phyloP scores from a whole-genome alignment of 2,329 filamentous ascomycete species.

The Colletotrichum cereale region DNA sequence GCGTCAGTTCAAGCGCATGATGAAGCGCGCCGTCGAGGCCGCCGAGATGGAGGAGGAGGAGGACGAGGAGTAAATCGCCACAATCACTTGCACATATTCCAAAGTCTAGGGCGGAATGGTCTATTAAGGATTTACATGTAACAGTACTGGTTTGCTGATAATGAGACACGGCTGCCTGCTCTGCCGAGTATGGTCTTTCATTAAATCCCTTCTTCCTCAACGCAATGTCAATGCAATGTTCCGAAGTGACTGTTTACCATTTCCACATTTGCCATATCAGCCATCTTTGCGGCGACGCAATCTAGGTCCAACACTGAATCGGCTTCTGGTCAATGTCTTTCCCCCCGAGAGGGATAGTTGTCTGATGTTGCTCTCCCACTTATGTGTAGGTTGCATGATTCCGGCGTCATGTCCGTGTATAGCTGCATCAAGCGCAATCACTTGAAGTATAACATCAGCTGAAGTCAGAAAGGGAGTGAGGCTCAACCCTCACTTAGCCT shows the following conservation, averaged over 20 bases:
- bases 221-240: no score
- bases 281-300: background rate
- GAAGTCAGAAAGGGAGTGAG: background rate
- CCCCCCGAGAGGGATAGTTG: background rate
- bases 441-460: background rate
- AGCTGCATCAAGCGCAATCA: background rate
- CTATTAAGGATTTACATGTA: conserved; percentile 25
- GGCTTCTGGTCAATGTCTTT: background rate
- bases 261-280: background rate
- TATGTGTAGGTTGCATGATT: no score
- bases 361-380: background rate
- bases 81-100: conserved; percentile 29
- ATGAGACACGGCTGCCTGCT: conserved; percentile 39
- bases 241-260: background rate
- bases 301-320: no score
- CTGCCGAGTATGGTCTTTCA: conserved; percentile 38
- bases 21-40: conserved; percentile 42
- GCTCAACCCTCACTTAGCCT: background rate
- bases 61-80: conserved; percentile 34
- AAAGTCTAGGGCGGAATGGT: conserved; percentile 30
- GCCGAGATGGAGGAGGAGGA: conserved; percentile 20
- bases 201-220: background rate
- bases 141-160: conserved; percentile 39
- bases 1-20: conserved; percentile 39
- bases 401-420: background rate